A percentile compares a stretch with the other conserved stretches of the same genome.
Evolutionary conservation across 805 yeast genomes (phyloP).

Genomic region (Wickerhamomyces subpelliculosus): DNA sequence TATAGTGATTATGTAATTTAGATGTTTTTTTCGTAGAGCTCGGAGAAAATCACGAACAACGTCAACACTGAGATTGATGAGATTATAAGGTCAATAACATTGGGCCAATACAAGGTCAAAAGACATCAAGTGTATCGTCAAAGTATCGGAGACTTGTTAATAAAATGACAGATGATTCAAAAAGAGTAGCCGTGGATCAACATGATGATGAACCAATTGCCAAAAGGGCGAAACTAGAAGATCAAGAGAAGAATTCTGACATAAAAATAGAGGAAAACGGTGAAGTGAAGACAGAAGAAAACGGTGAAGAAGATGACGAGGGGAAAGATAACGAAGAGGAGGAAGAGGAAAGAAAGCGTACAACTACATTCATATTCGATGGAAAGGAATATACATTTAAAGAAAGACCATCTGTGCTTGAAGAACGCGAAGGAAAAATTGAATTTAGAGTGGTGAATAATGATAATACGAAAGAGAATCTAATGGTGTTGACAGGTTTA

Average conservation of each 20-base stretch:
- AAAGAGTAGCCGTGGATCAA: conserved; percentile 9
- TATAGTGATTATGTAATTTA: no score
- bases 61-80: no score
- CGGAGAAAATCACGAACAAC: no score
- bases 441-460: conserved; percentile 96
- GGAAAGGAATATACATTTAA: conserved; percentile 78
- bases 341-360: conserved; percentile 29
- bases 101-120: no score
- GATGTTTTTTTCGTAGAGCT: no score
- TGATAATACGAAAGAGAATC: conserved; percentile 78
- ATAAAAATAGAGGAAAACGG: conserved; percentile 12
- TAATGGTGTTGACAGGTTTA: conserved; percentile 90
- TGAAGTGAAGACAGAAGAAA: conserved; percentile 21
- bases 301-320: conserved; percentile 16
- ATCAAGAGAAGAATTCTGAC: conserved; percentile 19
- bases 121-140: no score
- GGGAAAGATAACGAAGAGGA: conserved; percentile 22
- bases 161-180: conserved; percentile 14
- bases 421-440: conserved; percentile 87
- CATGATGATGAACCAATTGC: conserved; percentile 24
- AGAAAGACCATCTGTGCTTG: conserved; percentile 90
- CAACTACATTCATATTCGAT: conserved; percentile 43
- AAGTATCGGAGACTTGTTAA: no score
- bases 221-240: conserved; percentile 20
- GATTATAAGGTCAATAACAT: no score